Percentiles rank a stretch among this genome's conserved stretches.
Conservation (phyloP, 2,329 filamentous ascomycete genomes). For the Verticillium albo-atrum region DNA sequence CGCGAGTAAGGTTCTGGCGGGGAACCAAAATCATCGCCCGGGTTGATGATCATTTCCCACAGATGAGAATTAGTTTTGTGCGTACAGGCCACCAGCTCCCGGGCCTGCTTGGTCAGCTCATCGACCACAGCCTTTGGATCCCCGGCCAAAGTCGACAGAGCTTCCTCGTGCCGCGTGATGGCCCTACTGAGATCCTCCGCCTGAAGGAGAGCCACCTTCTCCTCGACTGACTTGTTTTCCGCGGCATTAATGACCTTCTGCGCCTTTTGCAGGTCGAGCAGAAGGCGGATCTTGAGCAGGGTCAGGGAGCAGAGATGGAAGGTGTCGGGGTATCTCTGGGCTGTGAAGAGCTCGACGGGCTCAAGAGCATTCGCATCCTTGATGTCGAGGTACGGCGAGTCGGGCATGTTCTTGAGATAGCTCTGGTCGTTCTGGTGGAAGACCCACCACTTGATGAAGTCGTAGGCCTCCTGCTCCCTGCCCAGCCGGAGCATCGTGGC, state of each 20-base stretch:
- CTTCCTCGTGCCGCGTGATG: background rate
- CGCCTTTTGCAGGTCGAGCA: background rate
- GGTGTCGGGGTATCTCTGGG: background rate
- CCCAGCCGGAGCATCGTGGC: constrained; percentile 38
- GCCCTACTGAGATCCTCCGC: background rate
- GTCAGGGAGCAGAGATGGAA: background rate
- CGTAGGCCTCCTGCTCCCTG: constrained; percentile 45
- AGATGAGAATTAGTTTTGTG: background rate
- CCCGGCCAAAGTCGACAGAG: background rate
- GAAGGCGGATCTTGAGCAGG: constrained; percentile 19
- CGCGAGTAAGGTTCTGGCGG: background rate
- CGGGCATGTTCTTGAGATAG: constrained; percentile 13
- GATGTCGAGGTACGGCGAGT: constrained; percentile 15
- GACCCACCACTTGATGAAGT: constrained; percentile 33
- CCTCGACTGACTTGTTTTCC: background rate
- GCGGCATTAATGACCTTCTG: background rate
- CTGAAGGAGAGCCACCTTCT: background rate
- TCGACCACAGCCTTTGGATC: background rate
- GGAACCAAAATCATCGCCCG: background rate
- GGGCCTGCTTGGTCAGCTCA: background rate
- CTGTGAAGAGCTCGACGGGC: constrained; percentile 3
- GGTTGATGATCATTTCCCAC: background rate
- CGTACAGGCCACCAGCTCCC: background rate
- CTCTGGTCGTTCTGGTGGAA: constrained; percentile 8
- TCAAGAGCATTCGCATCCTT: constrained; percentile 16